A percentile compares a stretch with the other conserved stretches of the same genome.
Conservation (phyloP, 2,329 filamentous ascomycete genomes). For the Lachnellula subtilissima region DNA sequence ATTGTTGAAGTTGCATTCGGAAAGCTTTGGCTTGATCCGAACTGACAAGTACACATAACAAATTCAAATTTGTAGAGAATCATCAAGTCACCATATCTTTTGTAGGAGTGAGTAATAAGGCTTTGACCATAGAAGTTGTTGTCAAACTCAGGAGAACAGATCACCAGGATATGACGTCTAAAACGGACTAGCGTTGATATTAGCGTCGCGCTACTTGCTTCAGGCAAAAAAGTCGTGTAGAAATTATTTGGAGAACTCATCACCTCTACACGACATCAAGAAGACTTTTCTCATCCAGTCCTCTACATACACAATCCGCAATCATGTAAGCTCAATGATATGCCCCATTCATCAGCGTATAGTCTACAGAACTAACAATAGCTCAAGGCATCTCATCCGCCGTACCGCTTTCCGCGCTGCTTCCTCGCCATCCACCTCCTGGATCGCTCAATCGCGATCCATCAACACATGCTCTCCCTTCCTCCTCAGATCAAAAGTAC, state of each 20-base stretch:
- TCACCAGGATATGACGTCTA: too few relatives aligned
- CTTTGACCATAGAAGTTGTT: neutral
- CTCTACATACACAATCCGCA: conserved; percentile 1
- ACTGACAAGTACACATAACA: neutral
- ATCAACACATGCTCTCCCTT: conserved; percentile 40
- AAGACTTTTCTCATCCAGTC: conserved; percentile 9
- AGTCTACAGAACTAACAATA: conserved; percentile 5
- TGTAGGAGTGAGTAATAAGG: neutral
- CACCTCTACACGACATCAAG: conserved; percentile 7
- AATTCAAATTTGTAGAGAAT: neutral
- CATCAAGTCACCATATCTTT: neutral
- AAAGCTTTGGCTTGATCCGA: neutral
- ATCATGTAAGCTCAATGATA: conserved; percentile 25
- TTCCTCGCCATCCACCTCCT: conserved; percentile 30
- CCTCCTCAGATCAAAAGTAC: conserved; percentile 33
- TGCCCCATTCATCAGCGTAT: neutral
- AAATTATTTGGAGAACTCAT: conserved; percentile 9
- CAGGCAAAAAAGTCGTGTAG: neutral
- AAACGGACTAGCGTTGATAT: neutral
- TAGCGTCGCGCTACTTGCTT: conserved; percentile 10
- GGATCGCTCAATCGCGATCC: too few relatives aligned
- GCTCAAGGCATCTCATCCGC: conserved; percentile 40
- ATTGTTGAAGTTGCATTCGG: too few relatives aligned
- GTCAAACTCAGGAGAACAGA: too few relatives aligned
- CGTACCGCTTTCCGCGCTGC: conserved; percentile 53